These are phyloP conservation scores for Pythium aquatile DNA, from an alignment of 352 stramenopile species.

Conservation along the genomic window DNA sequence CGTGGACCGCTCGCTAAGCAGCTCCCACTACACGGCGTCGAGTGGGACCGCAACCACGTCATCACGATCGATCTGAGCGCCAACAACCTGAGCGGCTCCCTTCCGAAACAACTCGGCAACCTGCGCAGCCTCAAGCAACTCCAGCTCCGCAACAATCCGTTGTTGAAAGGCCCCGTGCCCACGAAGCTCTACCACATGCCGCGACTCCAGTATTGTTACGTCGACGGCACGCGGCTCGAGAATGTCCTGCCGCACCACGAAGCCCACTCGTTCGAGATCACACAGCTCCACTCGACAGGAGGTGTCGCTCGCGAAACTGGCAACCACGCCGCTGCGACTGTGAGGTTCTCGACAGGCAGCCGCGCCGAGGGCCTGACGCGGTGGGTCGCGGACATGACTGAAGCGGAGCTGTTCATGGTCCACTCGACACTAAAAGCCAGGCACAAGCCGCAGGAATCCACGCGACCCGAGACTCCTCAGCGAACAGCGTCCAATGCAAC, in stretches of 20 bases:
- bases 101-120: constrained; percentile 42
- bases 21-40: constrained; percentile 42
- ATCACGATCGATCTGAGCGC: constrained; percentile 48
- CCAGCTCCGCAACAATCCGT: constrained; percentile 57
- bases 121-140: constrained; percentile 50
- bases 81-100: constrained; percentile 46
- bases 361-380: constrained; percentile 25
- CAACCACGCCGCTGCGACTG: constrained; percentile 31
- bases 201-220: constrained; percentile 58
- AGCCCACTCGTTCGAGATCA: constrained; percentile 61
- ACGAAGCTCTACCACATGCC: constrained; percentile 38
- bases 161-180: constrained; percentile 35
- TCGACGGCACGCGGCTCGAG: constrained; percentile 52
- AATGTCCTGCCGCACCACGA: constrained; percentile 44
- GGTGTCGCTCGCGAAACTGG: background rate
- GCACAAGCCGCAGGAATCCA: constrained; percentile 25
- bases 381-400: constrained; percentile 55
- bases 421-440: constrained; percentile 44
- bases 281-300: constrained; percentile 31
- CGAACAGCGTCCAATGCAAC: constrained; percentile 58
- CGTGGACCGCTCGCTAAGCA: constrained; percentile 34
- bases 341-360: constrained; percentile 44
- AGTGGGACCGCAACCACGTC: constrained; percentile 64
- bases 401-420: constrained; percentile 57
- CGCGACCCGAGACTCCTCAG: constrained; percentile 22